Percentiles rank a stretch among this genome's conserved stretches.
These are phyloP conservation scores for Penicillium cataractarum DNA, from an alignment of 495 filamentous ascomycete genomes.

Conservation along the genomic window DNA sequence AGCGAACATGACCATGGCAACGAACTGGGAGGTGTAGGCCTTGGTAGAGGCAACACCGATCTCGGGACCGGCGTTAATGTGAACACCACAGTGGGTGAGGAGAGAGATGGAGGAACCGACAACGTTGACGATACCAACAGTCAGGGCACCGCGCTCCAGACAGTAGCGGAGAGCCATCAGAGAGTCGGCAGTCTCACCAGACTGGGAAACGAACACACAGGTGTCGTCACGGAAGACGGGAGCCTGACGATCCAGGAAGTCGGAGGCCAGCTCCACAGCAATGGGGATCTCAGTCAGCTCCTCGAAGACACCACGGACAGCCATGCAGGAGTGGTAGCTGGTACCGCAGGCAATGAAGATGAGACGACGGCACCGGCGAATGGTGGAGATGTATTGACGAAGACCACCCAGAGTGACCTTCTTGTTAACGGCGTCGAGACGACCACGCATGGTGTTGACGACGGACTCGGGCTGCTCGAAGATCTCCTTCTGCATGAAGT, in stretches of 20 bases:
- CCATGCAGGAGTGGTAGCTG: slow-evolving; percentile 98
- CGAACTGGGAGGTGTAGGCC: slow-evolving; percentile 97
- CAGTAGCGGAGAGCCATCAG: slow-evolving; percentile 97
- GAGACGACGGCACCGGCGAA: slow-evolving; percentile 91
- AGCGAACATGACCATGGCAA: slow-evolving; percentile 99
- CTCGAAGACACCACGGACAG: slow-evolving; percentile 95
- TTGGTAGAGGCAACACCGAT: slow-evolving; percentile 99
- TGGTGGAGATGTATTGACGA: slow-evolving; percentile 93
- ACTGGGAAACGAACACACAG: slow-evolving; percentile 98
- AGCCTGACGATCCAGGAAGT: slow-evolving; percentile 95
- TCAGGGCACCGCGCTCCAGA: slow-evolving; percentile 93
- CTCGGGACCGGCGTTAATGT: slow-evolving; percentile 98
- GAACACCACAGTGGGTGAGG: slow-evolving; percentile 97
- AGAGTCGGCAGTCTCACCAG: slow-evolving; percentile 98
- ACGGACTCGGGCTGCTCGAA: slow-evolving; percentile 99
- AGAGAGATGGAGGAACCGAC: slow-evolving; percentile 98
- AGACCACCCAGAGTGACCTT: slow-evolving; percentile 93
- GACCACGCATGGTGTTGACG: slow-evolving; percentile 99
- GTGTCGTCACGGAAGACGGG: slow-evolving; percentile 99
- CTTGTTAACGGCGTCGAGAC: slow-evolving; percentile 90
- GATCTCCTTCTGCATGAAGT: slow-evolving; percentile 99
- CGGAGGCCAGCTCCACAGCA: slow-evolving; percentile 92
- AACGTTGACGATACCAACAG: slow-evolving; percentile 96
- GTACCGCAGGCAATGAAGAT: slow-evolving; percentile 99
- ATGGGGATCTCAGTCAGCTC: slow-evolving; percentile 98